Evolutionary conservation across 208 protist species (phyloP).

Genomic region (Kentomonas sorsogonicus): DNA sequence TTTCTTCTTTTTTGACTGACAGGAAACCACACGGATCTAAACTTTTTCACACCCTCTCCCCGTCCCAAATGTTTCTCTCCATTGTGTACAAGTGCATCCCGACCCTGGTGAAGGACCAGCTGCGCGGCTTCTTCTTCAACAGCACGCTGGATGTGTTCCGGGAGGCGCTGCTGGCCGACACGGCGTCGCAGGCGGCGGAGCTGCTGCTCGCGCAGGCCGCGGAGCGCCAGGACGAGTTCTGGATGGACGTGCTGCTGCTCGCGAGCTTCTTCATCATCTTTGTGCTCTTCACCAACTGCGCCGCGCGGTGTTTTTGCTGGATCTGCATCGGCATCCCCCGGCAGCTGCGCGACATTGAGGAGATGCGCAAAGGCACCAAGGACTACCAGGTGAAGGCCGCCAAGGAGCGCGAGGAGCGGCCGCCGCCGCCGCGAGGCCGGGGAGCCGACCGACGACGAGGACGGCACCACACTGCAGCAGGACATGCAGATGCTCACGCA

Average conservation of each 20-base stretch:
- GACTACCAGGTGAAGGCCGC: constrained; percentile 25
- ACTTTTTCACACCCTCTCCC: background rate
- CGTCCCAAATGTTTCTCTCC: too few species aligned
- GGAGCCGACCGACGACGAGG: constrained; percentile 22
- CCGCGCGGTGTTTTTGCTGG: constrained; percentile 33
- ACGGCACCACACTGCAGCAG: constrained; percentile 13
- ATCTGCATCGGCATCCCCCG: constrained; percentile 26
- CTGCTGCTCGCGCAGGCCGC: constrained; percentile 26
- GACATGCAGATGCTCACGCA: constrained; percentile 21
- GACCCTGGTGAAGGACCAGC: constrained; percentile 23
- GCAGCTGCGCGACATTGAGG: constrained; percentile 19
- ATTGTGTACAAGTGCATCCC: constrained; percentile 15
- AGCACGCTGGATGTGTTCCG: constrained; percentile 22
- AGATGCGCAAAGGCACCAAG: constrained; percentile 22
- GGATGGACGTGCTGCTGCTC: constrained; percentile 31
- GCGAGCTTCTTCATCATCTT: constrained; percentile 17
- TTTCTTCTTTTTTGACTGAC: background rate
- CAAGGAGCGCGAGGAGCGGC: constrained; percentile 21
- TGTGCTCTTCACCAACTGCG: constrained; percentile 23
- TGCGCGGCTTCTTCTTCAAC: constrained; percentile 37
- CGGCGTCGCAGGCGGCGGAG: constrained; percentile 25
- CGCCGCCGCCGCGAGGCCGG: constrained; percentile 16
- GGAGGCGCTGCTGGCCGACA: constrained; percentile 25
- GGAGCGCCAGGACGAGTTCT: constrained; percentile 23
- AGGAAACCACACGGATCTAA: background rate